Base-by-base conservation (phyloP, 2,329 filamentous ascomycete genomes). In the Paracamarosporium sp. region DNA sequence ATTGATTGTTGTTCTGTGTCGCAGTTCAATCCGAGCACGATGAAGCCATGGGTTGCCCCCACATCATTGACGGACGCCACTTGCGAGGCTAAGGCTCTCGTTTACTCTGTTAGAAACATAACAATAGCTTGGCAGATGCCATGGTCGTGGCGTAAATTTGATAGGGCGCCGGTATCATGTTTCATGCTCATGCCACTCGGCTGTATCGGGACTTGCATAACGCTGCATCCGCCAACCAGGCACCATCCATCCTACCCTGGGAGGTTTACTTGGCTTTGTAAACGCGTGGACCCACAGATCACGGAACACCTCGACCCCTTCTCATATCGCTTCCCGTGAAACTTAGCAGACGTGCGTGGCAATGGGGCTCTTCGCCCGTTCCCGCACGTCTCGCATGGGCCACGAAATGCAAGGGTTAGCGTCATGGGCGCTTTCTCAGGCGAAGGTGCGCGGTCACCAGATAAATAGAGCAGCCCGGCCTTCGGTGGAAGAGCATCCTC, bases 301-400 rank as follows among this genome's bases (percentile, higher is more conserved):
- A 62, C 58, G 56, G 60, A 61, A 62, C 56, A 50, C 54, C 57
- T 38, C 52, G 47, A 50, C 59, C 63, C 67, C 50, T 35, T 61
- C 55, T 56, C 68, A 69, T 69, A 56, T 68, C 67, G 69, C 66
- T 67, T 68, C 61, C 53, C 20, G 38, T 25, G 33, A 50, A 50
- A 50, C 47, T 40, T 38, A 50, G 47, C 33, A 50, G 30, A 40
- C 28, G 25, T 31, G n/a, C 24, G 43, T 50, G 17, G 46, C 28
- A 43, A 40, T 45, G 51, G 40, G 35, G 33, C 36, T 50, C 47
- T 24, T 55, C 33, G n/a, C n/a, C 15, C 17, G 44, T 46, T 54
- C 45, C 56, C 50, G 47, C 36, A 22, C 38, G 27, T 25, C 27
- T 54, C n/a, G 56, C 6, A 28, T 28, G 12, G 11, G 41, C 43